phyloP scores from a whole-genome alignment of 768 basidiomycete genomes.

The Tricholoma sp. region DNA sequence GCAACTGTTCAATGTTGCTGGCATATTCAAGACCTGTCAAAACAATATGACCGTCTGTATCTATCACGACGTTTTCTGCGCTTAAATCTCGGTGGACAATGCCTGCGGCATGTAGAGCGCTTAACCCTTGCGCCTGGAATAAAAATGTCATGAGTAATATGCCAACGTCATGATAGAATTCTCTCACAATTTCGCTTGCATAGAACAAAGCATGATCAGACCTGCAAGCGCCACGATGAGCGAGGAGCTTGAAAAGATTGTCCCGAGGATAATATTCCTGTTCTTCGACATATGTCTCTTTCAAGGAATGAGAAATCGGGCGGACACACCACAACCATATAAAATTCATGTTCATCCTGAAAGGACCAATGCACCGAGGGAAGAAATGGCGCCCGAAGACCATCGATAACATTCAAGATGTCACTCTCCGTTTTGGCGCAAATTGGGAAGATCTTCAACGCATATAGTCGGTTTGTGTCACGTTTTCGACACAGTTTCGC shows the following conservation, averaged over 20 bases:
- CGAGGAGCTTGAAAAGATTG: slow-evolving; percentile 19
- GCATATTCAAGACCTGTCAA: not conserved
- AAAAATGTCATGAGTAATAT: not conserved
- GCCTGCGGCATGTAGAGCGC: slow-evolving; percentile 37
- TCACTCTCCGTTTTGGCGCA: slow-evolving; percentile 22
- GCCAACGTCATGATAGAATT: not conserved
- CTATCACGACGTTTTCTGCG: slow-evolving; percentile 41
- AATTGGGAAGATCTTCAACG: slow-evolving; percentile 20
- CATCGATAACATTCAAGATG: slow-evolving; percentile 31
- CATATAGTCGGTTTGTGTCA: slow-evolving; percentile 29
- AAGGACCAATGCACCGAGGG: slow-evolving; percentile 35
- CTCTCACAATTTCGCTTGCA: slow-evolving; percentile 44
- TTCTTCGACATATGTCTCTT: not conserved
- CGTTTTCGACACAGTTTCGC: slow-evolving; percentile 20
- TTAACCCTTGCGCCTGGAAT: slow-evolving; percentile 36
- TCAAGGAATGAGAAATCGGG: not conserved
- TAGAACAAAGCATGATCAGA: slow-evolving; percentile 35
- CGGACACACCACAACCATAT: slow-evolving; percentile 34
- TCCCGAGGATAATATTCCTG: slow-evolving; percentile 31
- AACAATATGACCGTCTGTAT: slow-evolving; percentile 40
- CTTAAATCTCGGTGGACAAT: slow-evolving; percentile 44
- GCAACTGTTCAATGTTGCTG: slow-evolving; percentile 6
- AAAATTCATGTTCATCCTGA: slow-evolving; percentile 31
- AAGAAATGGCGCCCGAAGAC: slow-evolving; percentile 32
- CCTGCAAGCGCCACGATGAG: slow-evolving; percentile 27